Evolutionary conservation across 2,329 filamentous ascomycete genomes (phyloP), one percentile per base, ranked within the genome.

Genomic region (Leptographium procerum): DNA sequence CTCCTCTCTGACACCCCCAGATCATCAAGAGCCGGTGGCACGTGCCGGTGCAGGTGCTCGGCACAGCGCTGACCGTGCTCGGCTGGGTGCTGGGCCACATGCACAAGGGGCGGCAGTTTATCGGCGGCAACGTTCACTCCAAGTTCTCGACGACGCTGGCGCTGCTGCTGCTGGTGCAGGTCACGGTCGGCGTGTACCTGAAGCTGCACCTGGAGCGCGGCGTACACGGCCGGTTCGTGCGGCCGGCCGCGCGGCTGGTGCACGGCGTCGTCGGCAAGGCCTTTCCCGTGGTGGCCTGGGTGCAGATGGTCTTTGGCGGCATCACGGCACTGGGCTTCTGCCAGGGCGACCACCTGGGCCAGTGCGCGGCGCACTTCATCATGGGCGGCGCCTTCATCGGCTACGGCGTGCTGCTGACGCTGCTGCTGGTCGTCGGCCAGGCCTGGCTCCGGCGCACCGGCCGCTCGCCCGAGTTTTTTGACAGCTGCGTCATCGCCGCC

Each of bases 351-450:
- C 92, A 99, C 68, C 71, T 91, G 1, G 92, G 91, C 34, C 94
- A 99, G 72, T 99, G 94, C 72, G 75, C 89, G 48, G 94, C 94
- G 1, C 94, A 99, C 72, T 99, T 97, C 72, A 99, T 97, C 71
- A 99, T 99, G 94, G 94, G 94, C 51, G 87, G 88, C 64, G 91
- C 92, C 1, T 99, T 99, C 69, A 92, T 99, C 65, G 94, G 82
- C 33, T 99, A 99, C 67, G 94, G 89, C 31, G 87, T 96, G 57
- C 70, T 96, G 43, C 79, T 99, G 64, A 91, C 89, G 2, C 86
- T 97, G 24, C 75, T 96, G 24, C 81, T 97, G 36, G 76, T 96
- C 9, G 90, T 94, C 47, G 94, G 94, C 16, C 94, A 97, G 72
- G 74, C 84, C 34, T 96, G 91, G 90, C 75, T 99, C 59, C 84